Evolutionary conservation across 257 asterid species (phyloP).

Genomic region (Fraxinus cuspidata): DNA sequence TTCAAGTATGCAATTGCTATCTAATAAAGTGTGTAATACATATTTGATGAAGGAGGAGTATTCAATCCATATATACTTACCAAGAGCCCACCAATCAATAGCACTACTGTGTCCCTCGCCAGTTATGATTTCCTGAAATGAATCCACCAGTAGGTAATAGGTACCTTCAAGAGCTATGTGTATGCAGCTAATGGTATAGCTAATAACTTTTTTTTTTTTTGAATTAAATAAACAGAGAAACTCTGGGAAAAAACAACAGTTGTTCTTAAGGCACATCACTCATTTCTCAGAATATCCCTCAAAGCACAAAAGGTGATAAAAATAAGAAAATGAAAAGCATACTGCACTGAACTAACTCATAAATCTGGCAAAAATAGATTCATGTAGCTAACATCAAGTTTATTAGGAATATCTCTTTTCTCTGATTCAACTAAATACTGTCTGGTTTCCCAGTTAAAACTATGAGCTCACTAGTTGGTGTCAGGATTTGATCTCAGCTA

Average conservation of each 20-base stretch:
- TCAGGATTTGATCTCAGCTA: background rate
- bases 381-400: background rate
- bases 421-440: background rate
- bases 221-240: background rate
- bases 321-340: background rate
- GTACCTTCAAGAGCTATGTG: conserved; percentile 6
- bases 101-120: conserved; percentile 96
- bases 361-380: background rate
- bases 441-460: background rate
- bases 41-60: background rate
- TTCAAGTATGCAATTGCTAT: background rate
- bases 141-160: conserved; percentile 27
- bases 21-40: background rate
- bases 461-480: background rate
- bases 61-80: conserved; percentile 43
- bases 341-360: background rate
- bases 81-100: conserved; percentile 99
- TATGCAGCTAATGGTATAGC: conserved; percentile 3
- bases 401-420: background rate
- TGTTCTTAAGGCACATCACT: conserved; percentile 7
- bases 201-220: background rate
- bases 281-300: background rate
- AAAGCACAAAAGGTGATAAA: background rate
- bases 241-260: background rate
- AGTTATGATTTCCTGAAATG: conserved; percentile 86